Percentiles rank a stretch among this genome's conserved stretches.
Evolutionary conservation across 163 green algal genomes (phyloP).

Genomic region (Scenedesmus sp.): DNA sequence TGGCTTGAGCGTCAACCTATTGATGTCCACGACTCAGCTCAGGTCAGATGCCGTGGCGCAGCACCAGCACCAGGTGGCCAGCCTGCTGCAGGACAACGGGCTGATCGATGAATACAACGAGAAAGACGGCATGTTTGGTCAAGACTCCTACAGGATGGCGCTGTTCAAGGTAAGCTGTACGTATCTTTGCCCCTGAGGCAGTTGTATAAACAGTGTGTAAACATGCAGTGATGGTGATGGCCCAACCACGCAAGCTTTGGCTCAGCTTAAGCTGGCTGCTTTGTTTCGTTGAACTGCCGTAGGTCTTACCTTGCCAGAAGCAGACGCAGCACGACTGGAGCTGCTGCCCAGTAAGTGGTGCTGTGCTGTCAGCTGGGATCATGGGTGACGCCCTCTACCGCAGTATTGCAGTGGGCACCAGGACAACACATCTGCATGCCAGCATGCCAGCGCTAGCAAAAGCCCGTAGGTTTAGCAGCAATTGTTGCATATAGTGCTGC

Average conservation of each 20-base stretch:
- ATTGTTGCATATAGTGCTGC: too few species aligned
- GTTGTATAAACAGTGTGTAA: not conserved
- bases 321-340: not conserved
- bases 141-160: not conserved
- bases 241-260: not conserved
- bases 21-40: not conserved
- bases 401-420: too few species aligned
- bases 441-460: too few species aligned
- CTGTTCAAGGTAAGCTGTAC: not conserved
- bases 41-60: not conserved
- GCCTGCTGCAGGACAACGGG: not conserved
- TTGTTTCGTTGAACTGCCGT: not conserved
- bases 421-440: too few species aligned
- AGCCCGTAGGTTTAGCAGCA: too few species aligned
- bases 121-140: not conserved
- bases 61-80: not conserved
- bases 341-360: not conserved
- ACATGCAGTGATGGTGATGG: not conserved
- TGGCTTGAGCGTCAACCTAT: not conserved
- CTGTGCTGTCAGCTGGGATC: not conserved
- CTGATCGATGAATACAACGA: not conserved
- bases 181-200: not conserved
- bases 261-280: not conserved
- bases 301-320: conserved; percentile 14
- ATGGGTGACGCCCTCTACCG: too few species aligned